Base-by-base conservation (phyloP, 306 rosid species). In the Psophocarpus tetragonolobus region DNA sequence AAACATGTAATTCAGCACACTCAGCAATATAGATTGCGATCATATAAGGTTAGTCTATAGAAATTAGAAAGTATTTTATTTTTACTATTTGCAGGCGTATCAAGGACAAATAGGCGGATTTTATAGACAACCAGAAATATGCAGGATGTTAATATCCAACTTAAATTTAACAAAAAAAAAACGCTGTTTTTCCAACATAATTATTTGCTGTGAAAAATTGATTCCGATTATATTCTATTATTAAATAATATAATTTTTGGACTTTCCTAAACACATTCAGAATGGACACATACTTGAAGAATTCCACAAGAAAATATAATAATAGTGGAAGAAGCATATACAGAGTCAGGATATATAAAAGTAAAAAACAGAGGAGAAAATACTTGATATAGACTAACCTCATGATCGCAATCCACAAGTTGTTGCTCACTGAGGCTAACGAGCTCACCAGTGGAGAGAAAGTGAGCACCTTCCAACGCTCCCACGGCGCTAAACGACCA, bases 391-490 rank as follows among this genome's bases (percentile, higher is more conserved):
- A 83, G 81, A 87, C 89, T 64, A 68, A 91, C 97, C 97, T 88
- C 93, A 4, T 91, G 93, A 72, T 91, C 97, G 35, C 96, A 93
- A 75, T 93, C 98, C 80, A 93, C 98, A 39, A 93, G 97, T 87
- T 88, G 98, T 68, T 90, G 96, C 78, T 90, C 96, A 20, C 98
- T 88, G 26, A 93, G 87, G 85, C 96, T 88, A 39, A 83, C 78
- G 4, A 91, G 91, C 78, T 88, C 84, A 53, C 96, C 96, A 12
- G 91, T 87, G 3, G 83, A 11, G 61, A 91, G 84, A 82, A 81
- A 91, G 80, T 90, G 88, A 82, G 97, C 93, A 63, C 97, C 98
- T 83, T 91, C 96, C 63, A 91, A 64, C 4, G 98, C 97, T 81
- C 98, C 96, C 0, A 89, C 54, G 1, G 98, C 77, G 66, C 98